Conservation (phyloP, 2,329 filamentous ascomycete genomes). For the Podosphaera leucotricha region DNA sequence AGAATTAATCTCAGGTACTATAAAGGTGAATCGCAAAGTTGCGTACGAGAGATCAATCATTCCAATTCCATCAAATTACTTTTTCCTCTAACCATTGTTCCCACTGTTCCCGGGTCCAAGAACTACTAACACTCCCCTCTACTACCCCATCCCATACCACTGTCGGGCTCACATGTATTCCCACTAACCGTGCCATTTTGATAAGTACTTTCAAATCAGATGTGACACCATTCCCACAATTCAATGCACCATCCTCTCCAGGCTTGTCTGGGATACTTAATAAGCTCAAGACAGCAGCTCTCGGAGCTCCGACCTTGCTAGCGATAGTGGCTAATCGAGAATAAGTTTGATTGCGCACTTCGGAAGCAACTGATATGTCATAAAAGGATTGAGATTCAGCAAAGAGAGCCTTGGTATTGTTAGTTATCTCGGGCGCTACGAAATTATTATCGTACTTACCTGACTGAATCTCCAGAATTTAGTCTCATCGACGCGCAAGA, state of each 20-base stretch:
- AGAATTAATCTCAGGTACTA: no score
- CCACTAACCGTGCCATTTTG: conserved; percentile 54
- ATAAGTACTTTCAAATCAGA: conserved; percentile 65
- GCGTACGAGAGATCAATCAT: no score
- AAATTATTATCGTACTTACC: conserved; percentile 2
- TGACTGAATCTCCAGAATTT: conserved; percentile 62
- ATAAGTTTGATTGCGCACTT: conserved; percentile 70
- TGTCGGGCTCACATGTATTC: conserved; percentile 79
- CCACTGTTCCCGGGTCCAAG: conserved; percentile 65
- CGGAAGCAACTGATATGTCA: conserved; percentile 61
- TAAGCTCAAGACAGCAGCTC: conserved; percentile 42
- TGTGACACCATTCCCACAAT: conserved; percentile 61
- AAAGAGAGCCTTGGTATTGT: conserved; percentile 19
- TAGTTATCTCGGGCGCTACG: not conserved
- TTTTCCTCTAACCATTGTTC: conserved; percentile 25
- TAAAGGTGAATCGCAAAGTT: no score
- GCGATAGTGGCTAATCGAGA: conserved; percentile 52
- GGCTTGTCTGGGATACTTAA: conserved; percentile 47
- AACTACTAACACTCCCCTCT: conserved; percentile 52
- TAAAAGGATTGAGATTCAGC: conserved; percentile 55
- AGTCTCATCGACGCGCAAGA: conserved; percentile 41
- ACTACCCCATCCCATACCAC: conserved; percentile 74
- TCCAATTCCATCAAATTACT: conserved; percentile 18
- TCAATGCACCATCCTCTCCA: conserved; percentile 41
- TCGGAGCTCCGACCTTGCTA: conserved; percentile 41